Conservation (phyloP, 176 grass and related monocot genomes). For the Elymus sibiricus region DNA sequence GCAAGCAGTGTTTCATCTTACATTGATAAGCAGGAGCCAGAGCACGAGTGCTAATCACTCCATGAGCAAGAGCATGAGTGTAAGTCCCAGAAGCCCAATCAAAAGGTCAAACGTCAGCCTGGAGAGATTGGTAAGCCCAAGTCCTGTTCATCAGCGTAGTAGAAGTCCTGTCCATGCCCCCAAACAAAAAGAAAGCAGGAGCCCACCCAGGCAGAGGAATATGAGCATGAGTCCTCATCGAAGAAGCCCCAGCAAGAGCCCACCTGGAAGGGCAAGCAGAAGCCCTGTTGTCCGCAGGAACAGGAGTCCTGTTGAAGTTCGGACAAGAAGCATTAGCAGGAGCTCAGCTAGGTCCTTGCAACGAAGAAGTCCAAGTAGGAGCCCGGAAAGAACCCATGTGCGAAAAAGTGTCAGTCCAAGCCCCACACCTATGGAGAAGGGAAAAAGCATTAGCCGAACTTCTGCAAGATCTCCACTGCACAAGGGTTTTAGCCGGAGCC, state of each 20-base stretch:
- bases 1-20: slow-evolving; percentile 56
- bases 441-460: slow-evolving; percentile 51
- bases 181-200: slow-evolving; percentile 44
- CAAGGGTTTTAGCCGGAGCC: slow-evolving; percentile 51
- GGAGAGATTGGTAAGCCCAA: slow-evolving; percentile 44
- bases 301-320: slow-evolving; percentile 66
- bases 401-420: slow-evolving; percentile 49
- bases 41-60: slow-evolving; percentile 73
- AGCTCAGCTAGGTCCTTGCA: slow-evolving; percentile 56
- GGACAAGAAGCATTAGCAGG: slow-evolving; percentile 62
- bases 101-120: slow-evolving; percentile 41
- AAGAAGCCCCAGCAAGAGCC: slow-evolving; percentile 51
- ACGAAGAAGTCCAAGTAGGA: slow-evolving; percentile 54
- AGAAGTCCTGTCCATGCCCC: slow-evolving; percentile 40
- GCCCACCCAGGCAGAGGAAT: slow-evolving; percentile 37
- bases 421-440: slow-evolving; percentile 38
- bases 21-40: slow-evolving; percentile 80
- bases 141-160: slow-evolving; percentile 30
- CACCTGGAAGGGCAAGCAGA: slow-evolving; percentile 45
- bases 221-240: slow-evolving; percentile 55
- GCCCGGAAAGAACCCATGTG: slow-evolving; percentile 40
- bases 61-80: slow-evolving; percentile 96
- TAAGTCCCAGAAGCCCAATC: slow-evolving; percentile 70
- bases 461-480: slow-evolving; percentile 40
- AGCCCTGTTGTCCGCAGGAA: slow-evolving; percentile 38